Percentiles rank a stretch among this genome's conserved stretches.
Conservation (phyloP, 257 asterid species). For the Fraxinus cuspidata region DNA sequence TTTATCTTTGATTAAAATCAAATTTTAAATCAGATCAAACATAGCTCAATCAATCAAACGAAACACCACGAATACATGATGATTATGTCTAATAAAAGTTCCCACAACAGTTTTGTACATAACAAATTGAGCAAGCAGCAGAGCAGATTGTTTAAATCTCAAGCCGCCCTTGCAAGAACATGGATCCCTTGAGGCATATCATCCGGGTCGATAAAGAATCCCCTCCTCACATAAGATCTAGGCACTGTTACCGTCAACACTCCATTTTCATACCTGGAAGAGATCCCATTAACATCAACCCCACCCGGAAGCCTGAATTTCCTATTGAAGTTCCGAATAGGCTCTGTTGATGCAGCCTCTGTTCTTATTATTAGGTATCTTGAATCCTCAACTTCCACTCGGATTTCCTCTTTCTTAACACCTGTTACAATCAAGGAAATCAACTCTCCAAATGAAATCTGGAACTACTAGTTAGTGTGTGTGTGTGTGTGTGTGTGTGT, state of each 20-base stretch:
- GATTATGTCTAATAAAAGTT: no score
- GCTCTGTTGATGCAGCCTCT: slow-evolving; percentile 20
- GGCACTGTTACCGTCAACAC: slow-evolving; percentile 64
- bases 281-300: slow-evolving; percentile 57
- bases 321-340: slow-evolving; percentile 48
- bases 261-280: slow-evolving; percentile 64
- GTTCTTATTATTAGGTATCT: slow-evolving; percentile 65
- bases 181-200: slow-evolving; percentile 32
- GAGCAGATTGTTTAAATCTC: slow-evolving; percentile 4
- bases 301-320: slow-evolving; percentile 66
- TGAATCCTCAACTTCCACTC: slow-evolving; percentile 69
- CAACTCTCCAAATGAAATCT: no score
- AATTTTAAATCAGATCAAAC: no score
- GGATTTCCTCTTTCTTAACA: slow-evolving; percentile 65
- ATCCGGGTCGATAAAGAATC: slow-evolving; percentile 43
- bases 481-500: no score
- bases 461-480: no score
- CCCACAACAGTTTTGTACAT: no score
- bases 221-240: slow-evolving; percentile 51
- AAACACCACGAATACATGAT: no score
- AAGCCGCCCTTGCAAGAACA: slow-evolving; percentile 73
- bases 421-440: slow-evolving; percentile 34
- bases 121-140: no score
- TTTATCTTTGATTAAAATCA: no score
- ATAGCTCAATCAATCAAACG: no score